Evolutionary conservation across 306 rosid species (phyloP).

Genomic region (Rosa chinensis): DNA sequence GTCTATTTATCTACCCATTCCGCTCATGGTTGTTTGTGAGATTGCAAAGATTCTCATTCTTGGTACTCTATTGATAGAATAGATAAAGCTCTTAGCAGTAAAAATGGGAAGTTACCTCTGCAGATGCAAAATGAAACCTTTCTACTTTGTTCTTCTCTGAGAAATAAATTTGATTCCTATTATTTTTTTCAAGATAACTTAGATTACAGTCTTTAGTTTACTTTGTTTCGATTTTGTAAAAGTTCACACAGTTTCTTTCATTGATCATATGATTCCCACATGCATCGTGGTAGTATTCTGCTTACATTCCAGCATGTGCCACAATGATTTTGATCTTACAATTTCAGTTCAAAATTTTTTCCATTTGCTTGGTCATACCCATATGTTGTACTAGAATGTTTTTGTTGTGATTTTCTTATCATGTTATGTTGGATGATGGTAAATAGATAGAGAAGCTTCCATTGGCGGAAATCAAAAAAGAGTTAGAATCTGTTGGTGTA

Average conservation of each 20-base stretch:
- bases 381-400: background rate
- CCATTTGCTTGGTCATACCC: background rate
- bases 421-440: background rate
- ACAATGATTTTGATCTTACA: background rate
- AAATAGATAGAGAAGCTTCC: conserved; percentile 85
- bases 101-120: background rate
- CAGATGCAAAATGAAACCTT: background rate
- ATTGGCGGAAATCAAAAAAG: conserved; percentile 71
- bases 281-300: background rate
- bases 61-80: background rate
- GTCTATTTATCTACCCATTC: background rate
- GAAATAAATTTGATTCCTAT: background rate
- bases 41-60: background rate
- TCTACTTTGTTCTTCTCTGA: background rate
- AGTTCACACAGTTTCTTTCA: background rate
- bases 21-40: background rate
- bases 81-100: background rate
- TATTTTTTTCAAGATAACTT: background rate
- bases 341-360: background rate
- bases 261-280: background rate
- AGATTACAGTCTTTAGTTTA: background rate
- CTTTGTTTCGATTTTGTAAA: background rate
- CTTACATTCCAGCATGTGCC: background rate
- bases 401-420: background rate
- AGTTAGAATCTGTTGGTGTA: conserved; percentile 65